phyloP scores from a whole-genome alignment of 371 early-diverging fungal species.

The Entomophthora muscae region DNA sequence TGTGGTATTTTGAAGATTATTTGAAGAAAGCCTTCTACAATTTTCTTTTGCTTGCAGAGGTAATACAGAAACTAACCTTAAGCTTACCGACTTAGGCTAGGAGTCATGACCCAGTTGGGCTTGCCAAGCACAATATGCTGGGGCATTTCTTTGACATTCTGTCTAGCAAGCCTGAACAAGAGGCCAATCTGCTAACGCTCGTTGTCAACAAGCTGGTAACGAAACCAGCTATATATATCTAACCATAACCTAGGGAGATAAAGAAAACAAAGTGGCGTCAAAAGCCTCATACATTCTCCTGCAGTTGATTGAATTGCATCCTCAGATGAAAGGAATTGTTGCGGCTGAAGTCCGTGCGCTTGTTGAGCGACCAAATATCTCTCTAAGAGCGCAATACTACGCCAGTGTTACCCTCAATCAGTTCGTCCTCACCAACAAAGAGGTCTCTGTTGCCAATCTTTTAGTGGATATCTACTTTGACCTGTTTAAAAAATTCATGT shows the following conservation, averaged over 20 bases:
- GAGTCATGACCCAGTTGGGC: constrained; percentile 57
- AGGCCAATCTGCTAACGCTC: constrained; percentile 74
- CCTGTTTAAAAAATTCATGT: constrained; percentile 66
- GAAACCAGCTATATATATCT: background rate
- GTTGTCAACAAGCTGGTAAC: constrained; percentile 74
- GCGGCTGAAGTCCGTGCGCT: constrained; percentile 73
- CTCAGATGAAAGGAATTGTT: constrained; percentile 77
- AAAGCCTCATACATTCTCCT: constrained; percentile 61
- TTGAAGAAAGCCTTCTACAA: constrained; percentile 80
- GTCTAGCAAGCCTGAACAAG: constrained; percentile 82
- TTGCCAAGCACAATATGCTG: constrained; percentile 63
- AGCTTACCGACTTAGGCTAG: background rate
- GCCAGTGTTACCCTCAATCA: constrained; percentile 80
- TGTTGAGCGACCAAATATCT: constrained; percentile 45
- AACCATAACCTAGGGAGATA: constrained; percentile 46
- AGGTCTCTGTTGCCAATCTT: constrained; percentile 53
- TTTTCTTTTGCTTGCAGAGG: constrained; percentile 65
- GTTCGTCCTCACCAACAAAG: constrained; percentile 54
- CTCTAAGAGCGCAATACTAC: constrained; percentile 69
- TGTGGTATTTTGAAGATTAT: constrained; percentile 87
- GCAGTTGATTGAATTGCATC: constrained; percentile 51
- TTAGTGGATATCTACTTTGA: constrained; percentile 77
- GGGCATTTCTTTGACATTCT: constrained; percentile 55
- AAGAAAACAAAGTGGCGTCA: constrained; percentile 68
- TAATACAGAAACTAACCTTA: constrained; percentile 10